These are phyloP conservation scores for Rehmannia glutinosa DNA, from an alignment of 257 asterid species.

Conservation along the genomic window DNA sequence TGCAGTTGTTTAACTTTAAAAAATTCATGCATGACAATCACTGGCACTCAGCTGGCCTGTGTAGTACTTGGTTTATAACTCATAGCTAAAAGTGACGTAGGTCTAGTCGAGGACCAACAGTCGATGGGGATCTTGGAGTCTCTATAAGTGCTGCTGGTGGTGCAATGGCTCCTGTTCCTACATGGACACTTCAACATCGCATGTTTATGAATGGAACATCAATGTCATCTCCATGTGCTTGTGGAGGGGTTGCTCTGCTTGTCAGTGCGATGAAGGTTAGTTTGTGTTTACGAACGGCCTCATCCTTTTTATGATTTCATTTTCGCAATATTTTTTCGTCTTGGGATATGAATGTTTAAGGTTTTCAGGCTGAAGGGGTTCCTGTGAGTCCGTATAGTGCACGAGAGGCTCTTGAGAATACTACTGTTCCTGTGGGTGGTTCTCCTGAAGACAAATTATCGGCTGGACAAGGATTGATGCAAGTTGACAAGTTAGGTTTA, in stretches of 20 bases:
- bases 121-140: slow-evolving; percentile 96
- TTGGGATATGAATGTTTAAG: slow-evolving; percentile 23
- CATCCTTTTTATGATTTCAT: slow-evolving; percentile 9
- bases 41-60: neutral
- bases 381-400: slow-evolving; percentile 85
- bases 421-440: slow-evolving; percentile 67
- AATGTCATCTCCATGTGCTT: slow-evolving; percentile 97
- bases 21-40: neutral
- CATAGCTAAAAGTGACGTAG: slow-evolving; percentile 45
- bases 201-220: slow-evolving; percentile 99
- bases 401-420: slow-evolving; percentile 94
- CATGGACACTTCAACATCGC: slow-evolving; percentile 98
- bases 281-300: neutral
- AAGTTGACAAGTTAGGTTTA: slow-evolving; percentile 82
- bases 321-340: slow-evolving; percentile 5
- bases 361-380: slow-evolving; percentile 79
- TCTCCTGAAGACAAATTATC: slow-evolving; percentile 86
- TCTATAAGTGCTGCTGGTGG: slow-evolving; percentile 97
- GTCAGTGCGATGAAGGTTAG: slow-evolving; percentile 96
- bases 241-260: slow-evolving; percentile 96
- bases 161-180: slow-evolving; percentile 98
- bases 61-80: slow-evolving; percentile 21
- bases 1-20: neutral
- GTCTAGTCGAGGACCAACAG: slow-evolving; percentile 99
- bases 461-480: slow-evolving; percentile 96